Conservation (phyloP, 345 rosid species). For the Cardiospermum halicacabum region DNA sequence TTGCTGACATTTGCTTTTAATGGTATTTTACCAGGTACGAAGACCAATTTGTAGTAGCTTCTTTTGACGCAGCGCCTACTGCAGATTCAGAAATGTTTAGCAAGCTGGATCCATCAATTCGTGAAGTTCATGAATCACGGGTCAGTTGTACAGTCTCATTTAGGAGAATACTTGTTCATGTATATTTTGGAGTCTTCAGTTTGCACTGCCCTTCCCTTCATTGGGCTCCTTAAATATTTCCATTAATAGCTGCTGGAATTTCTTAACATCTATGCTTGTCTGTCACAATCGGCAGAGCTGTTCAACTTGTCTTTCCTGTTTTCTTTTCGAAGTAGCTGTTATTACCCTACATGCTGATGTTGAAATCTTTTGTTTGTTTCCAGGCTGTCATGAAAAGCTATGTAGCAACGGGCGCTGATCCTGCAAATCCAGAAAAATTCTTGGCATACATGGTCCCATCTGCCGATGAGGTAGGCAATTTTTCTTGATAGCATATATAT, state of each 20-base stretch:
- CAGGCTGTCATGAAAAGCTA: conserved; percentile 97
- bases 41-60: conserved; percentile 69
- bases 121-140: conserved; percentile 82
- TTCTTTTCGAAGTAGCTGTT: neutral
- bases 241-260: neutral
- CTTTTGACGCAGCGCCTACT: conserved; percentile 89
- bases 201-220: neutral
- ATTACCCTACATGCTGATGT: neutral
- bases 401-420: conserved; percentile 61
- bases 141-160: conserved; percentile 32
- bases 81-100: conserved; percentile 72
- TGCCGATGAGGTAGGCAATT: conserved; percentile 70
- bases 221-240: neutral
- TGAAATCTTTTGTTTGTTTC: conserved; percentile 12
- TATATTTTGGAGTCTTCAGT: neutral
- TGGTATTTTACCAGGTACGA: conserved; percentile 48
- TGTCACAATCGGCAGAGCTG: neutral
- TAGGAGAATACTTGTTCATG: neutral
- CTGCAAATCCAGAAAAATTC: conserved; percentile 69
- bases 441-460: conserved; percentile 92
- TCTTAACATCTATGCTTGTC: neutral
- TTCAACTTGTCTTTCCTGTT: neutral
- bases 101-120: conserved; percentile 60
- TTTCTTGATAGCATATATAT: neutral
- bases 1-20: conserved; percentile 9